Base-by-base conservation (phyloP, 768 basidiomycete genomes). In the Tylopilus sp. region DNA sequence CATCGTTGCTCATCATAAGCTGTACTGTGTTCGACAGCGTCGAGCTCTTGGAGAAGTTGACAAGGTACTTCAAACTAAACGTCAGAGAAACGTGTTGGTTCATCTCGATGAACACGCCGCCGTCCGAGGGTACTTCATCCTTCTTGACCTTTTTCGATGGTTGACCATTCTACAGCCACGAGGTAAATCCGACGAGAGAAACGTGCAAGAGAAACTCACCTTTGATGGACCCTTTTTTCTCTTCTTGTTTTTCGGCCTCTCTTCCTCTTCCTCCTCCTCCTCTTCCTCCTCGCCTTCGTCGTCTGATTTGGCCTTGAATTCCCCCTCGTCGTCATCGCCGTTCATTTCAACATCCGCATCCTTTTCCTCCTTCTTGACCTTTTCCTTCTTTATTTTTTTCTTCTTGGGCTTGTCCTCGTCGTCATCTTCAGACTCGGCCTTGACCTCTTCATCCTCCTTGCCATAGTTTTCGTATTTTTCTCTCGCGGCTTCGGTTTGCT, bases 51-150 rank as follows among this genome's bases (percentile, higher is more conserved):
- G 92, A 84, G 65, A 99, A 98, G 75, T 97, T 98, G 70, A 90
- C 86, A 26, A 98, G 85, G 72, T 98, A 99, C 72, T 98, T 98
- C 62, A 98, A 77, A 29, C 91, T 93, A 77, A 98, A 98, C 2
- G 94, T 98, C 45, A 98, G 78, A 38, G 85, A 82, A 56, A 99
- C 96, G 57, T 90, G 84, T 67, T 89, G 86, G 65, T 92, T 91
- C 81, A 97, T 88, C 71, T 89, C 83, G 66, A 97, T 88, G 56
- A 74, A 69, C 44, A 96, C 86, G n/a, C 75, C 78, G 42, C 78
- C 82, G 13, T 74, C 72, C 3, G 75, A 71, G 5, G 82, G 80
- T 3, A 80, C 78, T 19, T 84, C 83, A 9, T 78, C 79, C 55
- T 81, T 82, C 64, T 86, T 86, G n/a, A 69, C 72, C 61, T 83